Evolutionary conservation across 495 filamentous ascomycete genomes (phyloP), one percentile per base, ranked within the genome.

Genomic region (Achaetomiella virescens): DNA sequence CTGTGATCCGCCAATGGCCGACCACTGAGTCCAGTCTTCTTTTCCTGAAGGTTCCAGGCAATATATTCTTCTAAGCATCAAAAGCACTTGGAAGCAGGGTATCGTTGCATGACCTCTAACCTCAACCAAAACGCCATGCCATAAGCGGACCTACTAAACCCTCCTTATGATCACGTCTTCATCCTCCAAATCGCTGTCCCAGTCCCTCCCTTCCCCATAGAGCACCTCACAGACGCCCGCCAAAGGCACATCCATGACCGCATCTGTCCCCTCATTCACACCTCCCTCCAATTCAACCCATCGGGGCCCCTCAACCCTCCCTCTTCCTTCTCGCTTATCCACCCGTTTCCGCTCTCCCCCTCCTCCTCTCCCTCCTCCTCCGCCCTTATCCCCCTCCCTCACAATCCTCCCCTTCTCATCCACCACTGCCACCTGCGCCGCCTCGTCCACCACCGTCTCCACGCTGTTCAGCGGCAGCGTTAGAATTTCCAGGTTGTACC

Each of bases 201-300:
- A 38, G n/a, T 73, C 74, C 52, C 78, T 72, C 9, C 69, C 71
- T 50, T 77, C 76, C 0, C 84, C 87, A 66, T 90, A 90, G 46
- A 90, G 60, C 20, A 97, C 82, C 77, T 99, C 93, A 71, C 92
- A 97, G n/a, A 97, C 93, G 3, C 93, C 93, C 18, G 91, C 95
- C 40, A 97, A 78, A 7, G 93, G 93, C 18, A 99, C 83, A 78
- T 99, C 93, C 89, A 97, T 88, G 6, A 97, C 92, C 12, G 90
- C 93, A 78, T 99, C 93, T 1, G 95, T 99, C 29, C 95, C 90
- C 60, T 89, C 84, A 66, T 87, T 93, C 93, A 98, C 8, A 92
- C 74, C 47, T 74, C 78, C 61, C 75, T 81, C 93, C 93, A 98
- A 65, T 88, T 78, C 40, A 80, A 76, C 55, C 33, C 18, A 11